These are phyloP conservation scores for Sporothrix humicola DNA, from an alignment of 2,329 filamentous ascomycete genomes.

Conservation along the genomic window DNA sequence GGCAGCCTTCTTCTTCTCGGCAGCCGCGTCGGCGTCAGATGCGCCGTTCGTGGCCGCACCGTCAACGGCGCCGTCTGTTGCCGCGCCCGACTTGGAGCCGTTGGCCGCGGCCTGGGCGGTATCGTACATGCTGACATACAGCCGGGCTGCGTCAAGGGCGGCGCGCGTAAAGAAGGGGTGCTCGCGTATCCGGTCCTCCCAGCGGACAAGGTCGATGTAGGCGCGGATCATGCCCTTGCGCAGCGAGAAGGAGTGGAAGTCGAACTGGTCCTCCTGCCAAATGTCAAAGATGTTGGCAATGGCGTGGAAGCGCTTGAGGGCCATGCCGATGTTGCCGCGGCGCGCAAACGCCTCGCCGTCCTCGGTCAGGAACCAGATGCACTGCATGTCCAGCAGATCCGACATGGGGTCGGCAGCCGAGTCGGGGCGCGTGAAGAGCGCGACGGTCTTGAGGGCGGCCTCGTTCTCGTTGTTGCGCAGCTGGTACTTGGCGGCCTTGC, in stretches of 20 bases:
- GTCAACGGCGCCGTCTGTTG: slow-evolving; percentile 58
- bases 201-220: slow-evolving; percentile 94
- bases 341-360: slow-evolving; percentile 89
- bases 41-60: slow-evolving; percentile 48
- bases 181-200: slow-evolving; percentile 89
- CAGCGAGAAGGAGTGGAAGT: slow-evolving; percentile 98
- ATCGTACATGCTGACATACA: slow-evolving; percentile 82
- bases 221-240: slow-evolving; percentile 93
- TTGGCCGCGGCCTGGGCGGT: slow-evolving; percentile 45
- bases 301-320: slow-evolving; percentile 88
- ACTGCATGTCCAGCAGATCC: slow-evolving; percentile 97
- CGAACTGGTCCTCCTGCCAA: slow-evolving; percentile 98
- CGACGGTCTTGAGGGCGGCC: slow-evolving; percentile 83
- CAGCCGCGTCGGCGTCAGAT: slow-evolving; percentile 66
- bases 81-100: slow-evolving; percentile 39
- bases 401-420: slow-evolving; percentile 84
- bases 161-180: slow-evolving; percentile 92
- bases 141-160: slow-evolving; percentile 77
- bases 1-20: slow-evolving; percentile 81
- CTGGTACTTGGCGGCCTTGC: slow-evolving; percentile 96
- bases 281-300: slow-evolving; percentile 93
- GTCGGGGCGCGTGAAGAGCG: slow-evolving; percentile 92
- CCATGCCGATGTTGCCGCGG: slow-evolving; percentile 80
- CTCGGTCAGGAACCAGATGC: slow-evolving; percentile 94
- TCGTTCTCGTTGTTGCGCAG: slow-evolving; percentile 91